Conservation (phyloP, 805 yeast genomes). For the Candida montana region DNA sequence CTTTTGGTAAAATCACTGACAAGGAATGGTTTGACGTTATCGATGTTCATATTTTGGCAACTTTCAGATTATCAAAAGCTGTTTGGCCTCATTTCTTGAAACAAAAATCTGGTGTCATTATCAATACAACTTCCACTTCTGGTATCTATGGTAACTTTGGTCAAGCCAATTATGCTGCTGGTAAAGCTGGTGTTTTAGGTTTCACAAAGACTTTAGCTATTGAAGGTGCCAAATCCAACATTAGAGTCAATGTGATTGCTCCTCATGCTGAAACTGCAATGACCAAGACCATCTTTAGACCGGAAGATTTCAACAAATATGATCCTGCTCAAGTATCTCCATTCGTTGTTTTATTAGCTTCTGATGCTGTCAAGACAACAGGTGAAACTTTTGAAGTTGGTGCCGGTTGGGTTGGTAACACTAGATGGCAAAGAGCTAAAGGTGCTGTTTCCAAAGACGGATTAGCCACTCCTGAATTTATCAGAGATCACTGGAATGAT, state of each 20-base stretch:
- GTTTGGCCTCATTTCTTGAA: conserved; percentile 88
- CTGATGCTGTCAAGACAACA: conserved; percentile 60
- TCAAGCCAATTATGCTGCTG: conserved; percentile 93
- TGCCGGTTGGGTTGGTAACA: conserved; percentile 93
- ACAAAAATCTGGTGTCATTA: conserved; percentile 74
- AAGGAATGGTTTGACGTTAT: conserved; percentile 78
- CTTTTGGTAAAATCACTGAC: conserved; percentile 79
- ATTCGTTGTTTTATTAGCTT: conserved; percentile 69
- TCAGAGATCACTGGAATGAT: conserved; percentile 60
- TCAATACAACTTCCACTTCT: conserved; percentile 90
- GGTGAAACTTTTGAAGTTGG: conserved; percentile 91
- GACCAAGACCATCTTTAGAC: conserved; percentile 84
- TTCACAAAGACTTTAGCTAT: conserved; percentile 80
- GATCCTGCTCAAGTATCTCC: conserved; percentile 92
- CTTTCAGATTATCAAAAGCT: conserved; percentile 74
- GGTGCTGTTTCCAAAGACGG: conserved; percentile 61
- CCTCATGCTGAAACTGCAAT: conserved; percentile 98
- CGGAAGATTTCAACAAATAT: conserved; percentile 74
- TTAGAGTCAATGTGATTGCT: conserved; percentile 78
- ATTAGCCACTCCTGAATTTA: conserved; percentile 56
- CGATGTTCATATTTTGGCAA: conserved; percentile 77
- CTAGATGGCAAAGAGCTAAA: conserved; percentile 91
- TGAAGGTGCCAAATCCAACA: conserved; percentile 79
- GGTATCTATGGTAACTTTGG: conserved; percentile 98
- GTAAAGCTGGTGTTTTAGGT: conserved; percentile 85